Evolutionary conservation across 768 basidiomycete species (phyloP).

Genomic region (Sarcomyxa edulis): DNA sequence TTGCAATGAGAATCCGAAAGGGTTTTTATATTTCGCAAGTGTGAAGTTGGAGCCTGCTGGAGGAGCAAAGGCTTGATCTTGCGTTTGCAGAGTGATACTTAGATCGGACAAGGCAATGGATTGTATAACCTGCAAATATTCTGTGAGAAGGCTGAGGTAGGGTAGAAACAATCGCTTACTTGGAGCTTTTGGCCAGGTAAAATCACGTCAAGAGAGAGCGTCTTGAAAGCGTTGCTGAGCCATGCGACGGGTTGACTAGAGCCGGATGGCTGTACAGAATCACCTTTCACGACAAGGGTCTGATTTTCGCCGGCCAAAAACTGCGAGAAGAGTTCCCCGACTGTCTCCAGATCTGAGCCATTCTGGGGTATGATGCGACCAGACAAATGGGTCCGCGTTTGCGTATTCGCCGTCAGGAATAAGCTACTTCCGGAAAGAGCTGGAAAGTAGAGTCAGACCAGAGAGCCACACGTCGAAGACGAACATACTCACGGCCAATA

Average conservation of each 20-base stretch:
- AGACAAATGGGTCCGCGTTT: conserved; percentile 46
- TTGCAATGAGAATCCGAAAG: conserved; percentile 72
- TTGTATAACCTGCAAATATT: conserved; percentile 48
- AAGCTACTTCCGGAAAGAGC: conserved; percentile 49
- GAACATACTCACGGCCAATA: conserved; percentile 51
- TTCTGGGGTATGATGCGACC: conserved; percentile 62
- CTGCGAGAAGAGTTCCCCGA: conserved; percentile 62
- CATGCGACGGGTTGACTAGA: conserved; percentile 47
- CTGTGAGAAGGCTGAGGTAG: too few species aligned
- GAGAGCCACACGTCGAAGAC: too few species aligned
- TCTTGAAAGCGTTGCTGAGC: conserved; percentile 69
- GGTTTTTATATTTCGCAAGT: conserved; percentile 60
- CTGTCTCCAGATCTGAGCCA: conserved; percentile 42
- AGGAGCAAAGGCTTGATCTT: conserved; percentile 53
- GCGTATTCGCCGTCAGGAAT: conserved; percentile 41
- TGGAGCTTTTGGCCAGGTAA: conserved; percentile 57
- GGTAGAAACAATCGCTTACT: conserved; percentile 21
- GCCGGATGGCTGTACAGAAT: conserved; percentile 55
- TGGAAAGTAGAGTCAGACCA: conserved; percentile 23
- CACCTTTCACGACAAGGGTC: conserved; percentile 53
- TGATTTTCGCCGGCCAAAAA: conserved; percentile 61
- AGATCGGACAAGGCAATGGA: conserved; percentile 58
- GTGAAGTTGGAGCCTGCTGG: conserved; percentile 52
- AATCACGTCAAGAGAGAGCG: conserved; percentile 52
- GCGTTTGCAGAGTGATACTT: conserved; percentile 42